Base-by-base conservation (phyloP, 2,329 filamentous ascomycete genomes). In the Fusarium ambrosium region DNA sequence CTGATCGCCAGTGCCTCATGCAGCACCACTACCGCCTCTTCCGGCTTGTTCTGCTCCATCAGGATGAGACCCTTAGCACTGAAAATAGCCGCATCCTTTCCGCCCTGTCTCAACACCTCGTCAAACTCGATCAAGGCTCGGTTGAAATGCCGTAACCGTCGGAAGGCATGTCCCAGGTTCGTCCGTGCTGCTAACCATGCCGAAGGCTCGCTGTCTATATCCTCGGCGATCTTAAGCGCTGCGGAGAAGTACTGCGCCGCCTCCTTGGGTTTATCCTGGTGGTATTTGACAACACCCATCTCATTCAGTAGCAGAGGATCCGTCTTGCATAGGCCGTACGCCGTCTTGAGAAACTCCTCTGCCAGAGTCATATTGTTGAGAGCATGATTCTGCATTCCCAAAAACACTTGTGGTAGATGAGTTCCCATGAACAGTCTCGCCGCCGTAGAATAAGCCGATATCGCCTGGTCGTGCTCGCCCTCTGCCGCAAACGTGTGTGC, bases 341-440 rank as follows among this genome's bases (percentile, higher is more conserved):
- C 95, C 4, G 95, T 95, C 79, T 94, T 95, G 53, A 98, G 89
- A 81, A 98, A 99, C 82, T 99, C 97, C 74, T 97, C 94, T 0
- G 97, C 97, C 18, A 98, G 89, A 1, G 92, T 92, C 90, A 98
- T 94, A 79, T 99, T 98, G 83, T 97, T 97, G 70, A 99, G 89
- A 20, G 96, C 95, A 58, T 98, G 92, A 83, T 99, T 97, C 82
- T 99, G 97, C 97, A 99, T 99, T 8, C 97, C 97, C 29, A 99
- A 86, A 82, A 98, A 99, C 4, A 99, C 90, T 80, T 98, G 96
- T 0, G 97, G 97, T 1, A 99, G 88, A 82, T 99, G 97, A 0
- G 96, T 98, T 43, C 97, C 97, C 87, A 98, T 97, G 84, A 99
- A 99, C 0, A 99, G 86, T 43, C 97, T 90, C 2, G 96, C 96